Percentiles rank a stretch among this genome's conserved stretches.
Conservation (phyloP, 176 grass and related monocot species). For the Puccinellia tenuiflora region DNA sequence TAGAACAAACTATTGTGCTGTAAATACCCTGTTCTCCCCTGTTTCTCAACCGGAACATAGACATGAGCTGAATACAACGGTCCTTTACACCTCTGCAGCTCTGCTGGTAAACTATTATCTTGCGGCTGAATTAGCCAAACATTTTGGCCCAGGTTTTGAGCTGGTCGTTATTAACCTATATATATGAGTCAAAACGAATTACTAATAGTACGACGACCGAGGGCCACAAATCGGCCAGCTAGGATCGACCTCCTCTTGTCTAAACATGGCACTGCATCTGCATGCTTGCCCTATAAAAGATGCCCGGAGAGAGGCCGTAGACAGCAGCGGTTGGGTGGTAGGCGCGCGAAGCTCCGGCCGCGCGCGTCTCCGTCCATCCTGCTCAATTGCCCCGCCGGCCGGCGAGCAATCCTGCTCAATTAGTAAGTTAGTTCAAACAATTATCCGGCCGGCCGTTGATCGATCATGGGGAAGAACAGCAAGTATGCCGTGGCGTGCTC, state of each 20-base stretch:
- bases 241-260: neutral
- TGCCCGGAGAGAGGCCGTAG: neutral
- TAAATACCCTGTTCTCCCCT: too few relatives aligned
- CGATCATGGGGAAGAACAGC: neutral
- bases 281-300: neutral
- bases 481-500: constrained; percentile 39
- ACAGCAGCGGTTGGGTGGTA: neutral
- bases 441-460: neutral
- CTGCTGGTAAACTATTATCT: too few relatives aligned
- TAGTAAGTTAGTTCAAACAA: neutral
- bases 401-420: neutral
- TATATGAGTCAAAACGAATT: neutral
- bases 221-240: neutral
- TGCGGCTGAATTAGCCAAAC: too few relatives aligned
- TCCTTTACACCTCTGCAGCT: too few relatives aligned
- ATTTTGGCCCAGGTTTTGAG: too few relatives aligned
- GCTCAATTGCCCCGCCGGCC: neutral
- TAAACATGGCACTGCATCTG: neutral
- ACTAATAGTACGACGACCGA: neutral
- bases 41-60: too few relatives aligned
- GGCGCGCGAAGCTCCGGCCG: too few relatives aligned
- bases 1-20: too few relatives aligned
- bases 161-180: too few relatives aligned
- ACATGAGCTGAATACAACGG: too few relatives aligned
- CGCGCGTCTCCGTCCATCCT: neutral